These are phyloP conservation scores for Sporothrix luriei DNA, from an alignment of 2,329 filamentous ascomycete genomes.

Conservation along the genomic window DNA sequence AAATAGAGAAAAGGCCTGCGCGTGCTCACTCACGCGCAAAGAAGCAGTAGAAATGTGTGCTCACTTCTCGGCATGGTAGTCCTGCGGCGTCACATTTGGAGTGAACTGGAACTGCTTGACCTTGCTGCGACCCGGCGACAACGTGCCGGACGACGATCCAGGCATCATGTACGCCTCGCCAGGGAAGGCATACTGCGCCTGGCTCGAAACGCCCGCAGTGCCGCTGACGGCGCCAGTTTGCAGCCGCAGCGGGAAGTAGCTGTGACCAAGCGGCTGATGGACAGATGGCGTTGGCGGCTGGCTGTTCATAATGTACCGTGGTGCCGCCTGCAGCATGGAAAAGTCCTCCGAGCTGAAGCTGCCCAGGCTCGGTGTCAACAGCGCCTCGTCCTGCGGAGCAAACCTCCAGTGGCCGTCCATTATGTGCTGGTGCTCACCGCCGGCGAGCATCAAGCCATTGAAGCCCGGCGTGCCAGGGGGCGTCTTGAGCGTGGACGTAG, in stretches of 20 bases:
- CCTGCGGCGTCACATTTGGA: slow-evolving; percentile 50
- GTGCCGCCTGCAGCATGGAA: slow-evolving; percentile 44
- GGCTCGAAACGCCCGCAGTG: slow-evolving; percentile 37
- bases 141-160: slow-evolving; percentile 44
- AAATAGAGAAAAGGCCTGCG: slow-evolving; percentile 4
- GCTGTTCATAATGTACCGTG: slow-evolving; percentile 53
- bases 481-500: slow-evolving; percentile 30
- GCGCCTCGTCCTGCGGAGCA: slow-evolving; percentile 51
- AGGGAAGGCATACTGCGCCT: slow-evolving; percentile 57
- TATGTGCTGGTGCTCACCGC: slow-evolving; percentile 45
- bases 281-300: slow-evolving; percentile 56
- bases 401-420: slow-evolving; percentile 39
- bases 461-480: slow-evolving; percentile 33
- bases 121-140: slow-evolving; percentile 45
- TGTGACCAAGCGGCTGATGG: slow-evolving; percentile 49
- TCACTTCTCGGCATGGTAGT: slow-evolving; percentile 40
- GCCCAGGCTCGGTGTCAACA: slow-evolving; percentile 53
- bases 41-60: not conserved
- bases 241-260: slow-evolving; percentile 43
- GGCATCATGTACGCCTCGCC: slow-evolving; percentile 46
- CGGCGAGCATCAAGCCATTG: not conserved
- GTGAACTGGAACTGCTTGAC: slow-evolving; percentile 53
- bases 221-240: slow-evolving; percentile 41
- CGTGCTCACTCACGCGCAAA: not conserved
- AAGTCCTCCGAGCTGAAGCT: slow-evolving; percentile 53